Base-by-base conservation (phyloP, 352 stramenopile genomes). In the Hyphochytrium catenoides region DNA sequence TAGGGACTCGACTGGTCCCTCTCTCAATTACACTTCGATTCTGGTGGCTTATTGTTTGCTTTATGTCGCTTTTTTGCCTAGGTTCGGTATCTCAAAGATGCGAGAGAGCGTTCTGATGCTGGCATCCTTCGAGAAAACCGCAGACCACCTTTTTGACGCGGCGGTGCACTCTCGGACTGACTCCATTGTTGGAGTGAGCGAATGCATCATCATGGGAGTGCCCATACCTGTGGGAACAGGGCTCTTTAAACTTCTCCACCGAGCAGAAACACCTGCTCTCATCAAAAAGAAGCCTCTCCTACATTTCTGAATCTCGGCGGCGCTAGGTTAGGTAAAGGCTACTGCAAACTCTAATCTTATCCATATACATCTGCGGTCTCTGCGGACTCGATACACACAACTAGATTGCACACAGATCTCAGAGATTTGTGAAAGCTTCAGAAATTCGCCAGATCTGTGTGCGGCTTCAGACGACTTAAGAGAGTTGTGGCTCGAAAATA, bases 191-290 rank as follows among this genome's bases (percentile, higher is more conserved):
- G 93, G 92, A 24, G 91, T 99, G 34, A 94, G 79, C 30, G 81
- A 99, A 59, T 98, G 91, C 46, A 98, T 99, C 52, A 98, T 99
- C 55, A 98, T 98, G 89, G 93, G 93, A n/a, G 95, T 95, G 31
- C 89, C 89, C 25, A 95, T 98, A 44, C 85, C 82, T 5, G 43
- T 99, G 32, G 93, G 93, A 25, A 98, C 91, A 19, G 93, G 93
- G 24, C 69, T 96, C 23, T 97, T 98, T 59, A 95, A 95, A 48
- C 54, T 98, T 18, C 48, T 94, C 29, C 65, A 65, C 27, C 59
- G 78, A 42, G 68, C 79, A 0, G 65, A 79, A 11, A 75, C 75
- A 47, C 68, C 68, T 4, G 43, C 49, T 14, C 51, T 82, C 8
- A 50, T 60, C 46, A 62, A 74, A n/a, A n/a, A n/a, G n/a, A n/a